Evolutionary conservation across 331 rosid species (phyloP), one percentile per base, ranked within the genome.

Genomic region (Cydonia oblonga): DNA sequence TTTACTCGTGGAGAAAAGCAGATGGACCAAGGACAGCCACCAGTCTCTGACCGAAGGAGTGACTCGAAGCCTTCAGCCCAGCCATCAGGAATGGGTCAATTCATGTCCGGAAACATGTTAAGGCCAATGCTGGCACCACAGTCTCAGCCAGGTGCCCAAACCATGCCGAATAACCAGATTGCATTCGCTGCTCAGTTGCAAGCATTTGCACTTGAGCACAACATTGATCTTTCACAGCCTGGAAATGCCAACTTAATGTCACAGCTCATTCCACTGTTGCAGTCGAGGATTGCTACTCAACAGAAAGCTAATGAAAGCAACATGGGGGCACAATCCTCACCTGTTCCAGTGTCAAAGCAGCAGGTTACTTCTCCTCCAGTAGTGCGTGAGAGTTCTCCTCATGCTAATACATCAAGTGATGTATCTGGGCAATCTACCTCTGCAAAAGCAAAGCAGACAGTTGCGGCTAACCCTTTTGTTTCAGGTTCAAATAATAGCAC

Each of bases 191-290:
- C 86, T 61, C 99, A 95, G 81, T 83, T 90, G 81, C 97, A 95
- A 77, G 91, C 93, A 32, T 91, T 97, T 97, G 97, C 92, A 53
- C 86, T 85, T n/a, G 99, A 91, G 68, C 86, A 78, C 61, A 91
- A 87, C 78, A 87, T 91, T 66, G 97, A 95, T 83, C 92, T 88
- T 66, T 84, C 93, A 28, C 90, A 81, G 81, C 99, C 96, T 66
- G 86, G 88, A 61, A 88, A 88, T 88, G 97, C 91, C 54, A 81
- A 82, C 80, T 61, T 95, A 78, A 76, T 91, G 90, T 84, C 90
- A 7, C 97, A 91, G 78, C 88, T 95, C 78, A 80, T 95, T 80
- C 99, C 93, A 35, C 32, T 87, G 74, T 77, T 90, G 86, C 97
- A 90, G 68, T 74, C 99, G 71, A 90, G 96, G 84, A 87, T 90